phyloP scores from a whole-genome alignment of 1,284 basidiomycete species.

The Tranzscheliella williamsii region DNA sequence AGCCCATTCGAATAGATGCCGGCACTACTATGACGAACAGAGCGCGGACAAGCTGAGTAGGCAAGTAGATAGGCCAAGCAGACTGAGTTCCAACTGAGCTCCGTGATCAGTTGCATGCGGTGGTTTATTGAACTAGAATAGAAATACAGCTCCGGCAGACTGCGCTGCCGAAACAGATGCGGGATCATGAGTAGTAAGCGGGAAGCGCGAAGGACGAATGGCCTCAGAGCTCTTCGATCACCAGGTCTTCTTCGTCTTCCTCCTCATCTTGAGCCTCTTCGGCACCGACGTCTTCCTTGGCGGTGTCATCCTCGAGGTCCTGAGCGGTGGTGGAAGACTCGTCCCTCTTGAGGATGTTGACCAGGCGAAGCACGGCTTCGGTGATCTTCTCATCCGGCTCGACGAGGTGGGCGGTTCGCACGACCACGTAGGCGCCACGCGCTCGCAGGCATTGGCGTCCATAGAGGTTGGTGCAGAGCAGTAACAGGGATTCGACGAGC shows the following conservation, averaged over 20 bases:
- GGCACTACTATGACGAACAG: too few species aligned
- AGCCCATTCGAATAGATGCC: too few species aligned
- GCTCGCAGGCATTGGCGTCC: constrained; percentile 79
- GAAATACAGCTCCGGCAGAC: too few species aligned
- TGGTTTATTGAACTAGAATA: too few species aligned
- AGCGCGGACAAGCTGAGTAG: too few species aligned
- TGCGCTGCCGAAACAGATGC: too few species aligned
- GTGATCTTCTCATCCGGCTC: constrained; percentile 74
- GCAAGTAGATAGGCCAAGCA: too few species aligned
- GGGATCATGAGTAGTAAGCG: too few species aligned
- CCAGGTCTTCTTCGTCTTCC: constrained; percentile 34
- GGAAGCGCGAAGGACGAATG: too few species aligned
- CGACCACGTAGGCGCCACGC: constrained; percentile 84
- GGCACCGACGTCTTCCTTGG: constrained; percentile 30
- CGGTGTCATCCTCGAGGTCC: constrained; percentile 36
- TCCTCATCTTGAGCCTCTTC: constrained; percentile 11
- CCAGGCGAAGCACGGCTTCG: constrained; percentile 56
- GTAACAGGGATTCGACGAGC: constrained; percentile 83
- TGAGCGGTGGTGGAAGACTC: constrained; percentile 48
- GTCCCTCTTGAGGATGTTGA: constrained; percentile 58
- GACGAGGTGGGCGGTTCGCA: constrained; percentile 77
- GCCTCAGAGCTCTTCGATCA: constrained; percentile 55
- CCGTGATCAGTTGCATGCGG: too few species aligned
- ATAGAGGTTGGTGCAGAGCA: constrained; percentile 85
- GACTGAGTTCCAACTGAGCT: too few species aligned